Evolutionary conservation across 352 stramenopile species (phyloP), one percentile per base, ranked within the genome.

Genomic region (Hyaloperonospora arabidopsidis): DNA sequence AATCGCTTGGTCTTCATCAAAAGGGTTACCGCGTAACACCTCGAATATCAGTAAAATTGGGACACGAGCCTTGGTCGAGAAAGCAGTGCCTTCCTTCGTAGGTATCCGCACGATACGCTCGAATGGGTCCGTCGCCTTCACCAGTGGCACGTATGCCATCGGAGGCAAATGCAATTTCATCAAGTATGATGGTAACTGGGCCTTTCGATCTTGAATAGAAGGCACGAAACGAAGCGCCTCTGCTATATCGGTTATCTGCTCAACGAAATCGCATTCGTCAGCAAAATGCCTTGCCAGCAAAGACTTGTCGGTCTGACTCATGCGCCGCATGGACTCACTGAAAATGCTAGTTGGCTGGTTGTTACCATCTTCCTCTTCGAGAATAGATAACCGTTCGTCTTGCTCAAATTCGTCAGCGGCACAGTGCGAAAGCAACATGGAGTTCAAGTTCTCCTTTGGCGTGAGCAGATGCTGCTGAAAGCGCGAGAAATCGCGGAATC

Each of bases 1-100:
- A 10, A 77, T 34, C 1, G 65, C 62, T 58, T 80, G 70, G 11
- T 80, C 70, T 4, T 75, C 70, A 12, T 65, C 56, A 28, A 85
- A 85, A 51, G 77, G 67, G 39, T 89, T 82, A 6, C 79, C 86
- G 43, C 79, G 84, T 46, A 91, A 87, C 18, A 95, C 84, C 56
- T 95, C 84, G 49, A 95, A 95, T 21, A 93, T 89, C 36, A 95
- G 59, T 72, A 95, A 73, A 56, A 92, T 92, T 21, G 83, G 84
- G 21, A 92, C 84, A 18, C 84, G 82, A 15, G 80, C 81, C 49
- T 95, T 93, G 8, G 84, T 95, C 12, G 82, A 93, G 46, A 95
- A 95, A 0, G 81, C 84, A 1, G 84, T 93, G 32, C 84, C 84
- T 81, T 95, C 84, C 35, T 89, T 90, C 1, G 74, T 79, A 5